phyloP scores from a whole-genome alignment of 2,329 filamentous ascomycete genomes.

The Aspergillus pseudotamarii region DNA sequence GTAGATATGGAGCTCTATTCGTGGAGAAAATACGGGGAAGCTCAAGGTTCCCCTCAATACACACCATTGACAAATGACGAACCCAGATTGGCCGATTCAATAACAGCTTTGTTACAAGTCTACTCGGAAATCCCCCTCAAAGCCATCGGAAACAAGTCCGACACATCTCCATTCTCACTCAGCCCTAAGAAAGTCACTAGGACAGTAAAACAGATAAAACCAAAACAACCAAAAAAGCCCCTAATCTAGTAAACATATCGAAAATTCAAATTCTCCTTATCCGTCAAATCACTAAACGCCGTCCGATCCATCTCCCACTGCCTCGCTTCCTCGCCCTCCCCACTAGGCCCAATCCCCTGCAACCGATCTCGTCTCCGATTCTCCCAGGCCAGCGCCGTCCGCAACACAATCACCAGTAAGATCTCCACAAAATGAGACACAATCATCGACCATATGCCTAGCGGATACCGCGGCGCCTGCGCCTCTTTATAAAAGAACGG shows the following conservation, averaged over 20 bases:
- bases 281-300: conserved; percentile 58
- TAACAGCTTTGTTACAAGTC: neutral
- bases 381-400: conserved; percentile 52
- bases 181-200: no score
- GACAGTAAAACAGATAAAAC: neutral
- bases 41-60: neutral
- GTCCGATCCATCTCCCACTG: conserved; percentile 50
- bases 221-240: neutral
- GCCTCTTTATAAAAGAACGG: conserved; percentile 64
- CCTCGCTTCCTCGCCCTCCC: conserved; percentile 9
- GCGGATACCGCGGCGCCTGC: conserved; percentile 44
- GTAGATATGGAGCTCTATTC: conserved; percentile 12
- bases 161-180: no score
- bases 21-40: conserved; percentile 18
- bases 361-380: conserved; percentile 54
- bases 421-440: conserved; percentile 58
- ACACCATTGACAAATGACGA: neutral
- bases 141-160: neutral
- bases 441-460: conserved; percentile 62
- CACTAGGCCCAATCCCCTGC: conserved; percentile 33
- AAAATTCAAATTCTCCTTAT: conserved; percentile 54
- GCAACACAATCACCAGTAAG: conserved; percentile 48
- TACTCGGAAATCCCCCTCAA: neutral
- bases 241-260: conserved; percentile 25
- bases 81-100: neutral